Percentiles rank a stretch among this genome's conserved stretches.
Conservation (phyloP, 441 rosid species). For the Daphne laureola region DNA sequence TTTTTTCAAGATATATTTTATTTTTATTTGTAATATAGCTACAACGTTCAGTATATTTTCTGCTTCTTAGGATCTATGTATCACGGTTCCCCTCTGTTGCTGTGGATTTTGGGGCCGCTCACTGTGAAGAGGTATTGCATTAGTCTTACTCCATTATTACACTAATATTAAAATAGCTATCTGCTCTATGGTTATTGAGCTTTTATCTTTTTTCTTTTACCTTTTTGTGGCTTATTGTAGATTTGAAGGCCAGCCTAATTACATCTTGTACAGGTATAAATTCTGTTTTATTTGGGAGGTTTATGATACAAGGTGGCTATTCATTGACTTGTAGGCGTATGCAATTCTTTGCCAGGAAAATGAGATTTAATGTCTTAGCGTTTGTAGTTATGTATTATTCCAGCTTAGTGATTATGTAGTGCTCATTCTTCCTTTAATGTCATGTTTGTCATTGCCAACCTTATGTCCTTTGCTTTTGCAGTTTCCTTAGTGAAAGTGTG, state of each 20-base stretch:
- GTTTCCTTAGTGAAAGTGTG: too few relatives aligned
- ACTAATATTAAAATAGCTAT: not conserved
- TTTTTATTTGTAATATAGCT: too few relatives aligned
- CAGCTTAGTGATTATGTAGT: too few relatives aligned
- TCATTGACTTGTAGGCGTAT: too few relatives aligned
- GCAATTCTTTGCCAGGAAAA: too few relatives aligned
- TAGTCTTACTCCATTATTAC: not conserved
- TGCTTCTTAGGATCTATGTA: conserved; percentile 85
- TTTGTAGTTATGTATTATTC: too few relatives aligned
- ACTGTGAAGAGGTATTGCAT: conserved; percentile 50
- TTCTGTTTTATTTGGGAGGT: not conserved
- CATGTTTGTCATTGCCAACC: too few relatives aligned
- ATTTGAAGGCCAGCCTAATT: conserved; percentile 71
- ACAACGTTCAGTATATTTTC: conserved; percentile 8
- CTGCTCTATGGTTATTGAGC: not conserved
- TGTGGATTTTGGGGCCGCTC: conserved; percentile 78
- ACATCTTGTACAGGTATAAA: conserved; percentile 63
- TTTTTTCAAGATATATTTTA: not conserved
- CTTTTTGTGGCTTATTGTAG: conserved; percentile 32
- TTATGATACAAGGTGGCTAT: too few relatives aligned
- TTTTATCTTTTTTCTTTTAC: conserved; percentile 2
- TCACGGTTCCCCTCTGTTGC: conserved; percentile 88
- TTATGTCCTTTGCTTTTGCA: too few relatives aligned
- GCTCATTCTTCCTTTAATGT: too few relatives aligned
- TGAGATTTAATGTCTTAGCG: too few relatives aligned